These are phyloP conservation scores for Cyclotella baltica DNA, from an alignment of 108 stramenopile genomes.

Conservation along the genomic window DNA sequence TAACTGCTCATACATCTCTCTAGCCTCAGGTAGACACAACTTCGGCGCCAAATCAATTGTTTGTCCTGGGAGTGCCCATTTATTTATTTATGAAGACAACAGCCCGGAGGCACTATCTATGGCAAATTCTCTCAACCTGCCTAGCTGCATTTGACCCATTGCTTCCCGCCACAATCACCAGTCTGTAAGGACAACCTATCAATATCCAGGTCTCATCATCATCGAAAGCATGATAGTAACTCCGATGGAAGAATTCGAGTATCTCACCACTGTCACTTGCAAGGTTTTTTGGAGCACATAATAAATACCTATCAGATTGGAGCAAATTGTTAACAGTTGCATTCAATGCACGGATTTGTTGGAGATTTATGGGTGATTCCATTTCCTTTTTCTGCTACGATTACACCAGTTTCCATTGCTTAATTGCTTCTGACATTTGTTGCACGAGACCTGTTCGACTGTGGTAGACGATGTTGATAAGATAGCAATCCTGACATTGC, in stretches of 20 bases:
- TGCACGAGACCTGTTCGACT: slow-evolving; percentile 7
- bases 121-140: slow-evolving; percentile 8
- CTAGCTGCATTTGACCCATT: no score
- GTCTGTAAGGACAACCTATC: neutral
- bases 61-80: slow-evolving; percentile 2
- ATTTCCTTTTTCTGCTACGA: neutral
- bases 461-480: slow-evolving; percentile 5
- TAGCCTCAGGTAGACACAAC: neutral
- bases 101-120: neutral
- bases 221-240: slow-evolving; percentile 11
- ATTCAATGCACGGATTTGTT: neutral
- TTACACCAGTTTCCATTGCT: neutral
- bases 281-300: neutral
- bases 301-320: slow-evolving; percentile 7
- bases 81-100: neutral
- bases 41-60: neutral
- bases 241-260: slow-evolving; percentile 6
- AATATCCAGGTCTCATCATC: neutral
- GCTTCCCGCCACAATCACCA: no score
- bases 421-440: slow-evolving; percentile 7
- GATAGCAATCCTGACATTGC: no score
- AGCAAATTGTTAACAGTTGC: neutral
- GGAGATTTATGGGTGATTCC: neutral
- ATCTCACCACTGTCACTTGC: neutral
- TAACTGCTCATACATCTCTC: neutral